Conservation (phyloP, 2,329 filamentous ascomycete genomes). For the Cladosporium colombiae region DNA sequence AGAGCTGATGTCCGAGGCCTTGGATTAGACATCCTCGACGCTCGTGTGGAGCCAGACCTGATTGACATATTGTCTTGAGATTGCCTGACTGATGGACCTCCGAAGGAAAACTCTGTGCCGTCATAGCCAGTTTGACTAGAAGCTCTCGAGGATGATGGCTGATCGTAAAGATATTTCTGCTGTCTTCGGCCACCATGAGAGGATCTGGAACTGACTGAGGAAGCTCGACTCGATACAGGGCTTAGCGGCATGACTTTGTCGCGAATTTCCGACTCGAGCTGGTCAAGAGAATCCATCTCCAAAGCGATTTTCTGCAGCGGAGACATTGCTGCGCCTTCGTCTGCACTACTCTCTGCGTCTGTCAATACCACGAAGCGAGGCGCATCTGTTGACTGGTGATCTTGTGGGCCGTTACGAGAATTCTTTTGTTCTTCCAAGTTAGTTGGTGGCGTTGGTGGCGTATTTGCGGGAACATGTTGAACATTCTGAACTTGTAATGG, state of each 20-base stretch:
- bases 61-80: conserved; percentile 44
- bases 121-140: conserved; percentile 36
- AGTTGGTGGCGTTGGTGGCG: conserved; percentile 80
- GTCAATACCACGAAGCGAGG: conserved; percentile 36
- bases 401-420: conserved; percentile 29
- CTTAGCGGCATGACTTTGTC: conserved; percentile 68
- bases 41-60: conserved; percentile 51
- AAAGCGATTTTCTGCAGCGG: conserved; percentile 74
- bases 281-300: conserved; percentile 66
- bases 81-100: conserved; percentile 29
- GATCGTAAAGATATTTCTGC: conserved; percentile 49
- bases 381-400: conserved; percentile 32
- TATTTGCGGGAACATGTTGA: conserved; percentile 76
- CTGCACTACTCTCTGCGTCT: conserved; percentile 71
- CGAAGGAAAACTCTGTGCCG: conserved; percentile 42
- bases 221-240: conserved; percentile 64
- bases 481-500: conserved; percentile 80
- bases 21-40: conserved; percentile 37
- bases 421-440: conserved; percentile 69
- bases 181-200: conserved; percentile 49
- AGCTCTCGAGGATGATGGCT: conserved; percentile 41
- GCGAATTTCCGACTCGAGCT: conserved; percentile 50
- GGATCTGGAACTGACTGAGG: conserved; percentile 62
- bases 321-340: conserved; percentile 62
- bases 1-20: conserved; percentile 65